Conservation (phyloP, 768 basidiomycete genomes). For the Boletus subparvulus region DNA sequence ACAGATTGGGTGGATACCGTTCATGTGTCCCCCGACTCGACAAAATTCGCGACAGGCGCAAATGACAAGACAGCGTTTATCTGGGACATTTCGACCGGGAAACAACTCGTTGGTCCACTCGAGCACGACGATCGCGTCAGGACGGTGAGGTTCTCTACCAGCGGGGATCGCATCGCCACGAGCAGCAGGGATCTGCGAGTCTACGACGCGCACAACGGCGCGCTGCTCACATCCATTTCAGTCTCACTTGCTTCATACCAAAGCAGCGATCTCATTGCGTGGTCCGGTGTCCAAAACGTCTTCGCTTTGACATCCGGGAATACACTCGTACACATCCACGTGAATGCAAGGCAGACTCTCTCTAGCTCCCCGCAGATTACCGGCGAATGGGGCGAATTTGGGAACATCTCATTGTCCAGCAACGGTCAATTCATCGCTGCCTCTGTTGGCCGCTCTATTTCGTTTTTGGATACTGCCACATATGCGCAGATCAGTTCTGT, state of each 20-base stretch:
- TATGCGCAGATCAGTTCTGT: not conserved
- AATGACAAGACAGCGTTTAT: not conserved
- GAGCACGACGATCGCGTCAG: not conserved
- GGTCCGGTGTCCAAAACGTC: not conserved
- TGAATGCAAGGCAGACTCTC: not conserved
- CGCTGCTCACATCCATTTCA: not conserved
- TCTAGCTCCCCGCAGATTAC: not conserved
- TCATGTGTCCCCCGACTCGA: not conserved
- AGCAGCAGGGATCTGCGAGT: not conserved
- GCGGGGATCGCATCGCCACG: constrained; percentile 3
- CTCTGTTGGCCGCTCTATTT: not conserved
- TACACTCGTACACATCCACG: not conserved
- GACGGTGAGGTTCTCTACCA: constrained; percentile 8
- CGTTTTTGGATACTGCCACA: not conserved
- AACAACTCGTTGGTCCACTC: constrained; percentile 7
- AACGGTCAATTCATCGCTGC: not conserved
- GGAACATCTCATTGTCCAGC: not conserved
- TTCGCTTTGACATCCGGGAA: not conserved
- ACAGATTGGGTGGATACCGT: constrained; percentile 1
- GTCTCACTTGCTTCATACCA: not conserved
- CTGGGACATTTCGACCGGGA: constrained; percentile 5
- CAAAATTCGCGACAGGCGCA: constrained; percentile 1
- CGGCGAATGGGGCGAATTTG: not conserved
- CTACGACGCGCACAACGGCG: not conserved
- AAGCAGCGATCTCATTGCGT: not conserved